Percentiles rank a stretch among this genome's conserved stretches.
Conservation (phyloP, 441 rosid species). For the Raphanus hybrid region DNA sequence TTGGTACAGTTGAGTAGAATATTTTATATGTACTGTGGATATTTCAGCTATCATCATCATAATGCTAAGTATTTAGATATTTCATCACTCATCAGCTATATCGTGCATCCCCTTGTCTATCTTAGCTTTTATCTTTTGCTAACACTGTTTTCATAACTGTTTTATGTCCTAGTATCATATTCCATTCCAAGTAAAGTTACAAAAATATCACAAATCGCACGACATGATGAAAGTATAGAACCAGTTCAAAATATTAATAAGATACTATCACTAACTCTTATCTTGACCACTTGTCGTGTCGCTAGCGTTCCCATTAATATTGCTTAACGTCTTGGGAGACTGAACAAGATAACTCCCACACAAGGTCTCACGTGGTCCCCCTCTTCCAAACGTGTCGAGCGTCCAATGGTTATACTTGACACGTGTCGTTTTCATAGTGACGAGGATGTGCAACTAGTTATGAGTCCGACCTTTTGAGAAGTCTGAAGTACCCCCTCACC, state of each 20-base stretch:
- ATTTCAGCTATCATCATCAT: neutral
- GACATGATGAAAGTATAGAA: neutral
- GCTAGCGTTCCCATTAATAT: slow-evolving; percentile 36
- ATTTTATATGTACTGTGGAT: neutral
- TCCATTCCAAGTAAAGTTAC: slow-evolving; percentile 8
- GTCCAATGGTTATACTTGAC: neutral
- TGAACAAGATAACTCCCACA: slow-evolving; percentile 38
- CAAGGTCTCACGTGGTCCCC: slow-evolving; percentile 41
- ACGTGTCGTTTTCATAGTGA: slow-evolving; percentile 39
- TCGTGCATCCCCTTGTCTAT: neutral
- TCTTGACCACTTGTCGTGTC: slow-evolving; percentile 29
- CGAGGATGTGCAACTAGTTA: slow-evolving; percentile 39
- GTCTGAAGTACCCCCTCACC: slow-evolving; percentile 30
- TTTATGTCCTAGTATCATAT: neutral
- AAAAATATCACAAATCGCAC: slow-evolving; percentile 2
- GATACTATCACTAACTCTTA: slow-evolving; percentile 15
- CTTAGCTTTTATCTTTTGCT: neutral
- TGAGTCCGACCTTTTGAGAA: neutral
- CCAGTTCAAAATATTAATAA: neutral
- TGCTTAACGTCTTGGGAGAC: slow-evolving; percentile 46
- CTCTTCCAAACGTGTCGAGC: neutral
- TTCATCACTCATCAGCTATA: neutral
- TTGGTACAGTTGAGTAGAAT: neutral
- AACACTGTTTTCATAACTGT: slow-evolving; percentile 3
- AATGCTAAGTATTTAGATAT: neutral